Conservation (phyloP, 106 monocot species). For the Apostasia shenzhenica region DNA sequence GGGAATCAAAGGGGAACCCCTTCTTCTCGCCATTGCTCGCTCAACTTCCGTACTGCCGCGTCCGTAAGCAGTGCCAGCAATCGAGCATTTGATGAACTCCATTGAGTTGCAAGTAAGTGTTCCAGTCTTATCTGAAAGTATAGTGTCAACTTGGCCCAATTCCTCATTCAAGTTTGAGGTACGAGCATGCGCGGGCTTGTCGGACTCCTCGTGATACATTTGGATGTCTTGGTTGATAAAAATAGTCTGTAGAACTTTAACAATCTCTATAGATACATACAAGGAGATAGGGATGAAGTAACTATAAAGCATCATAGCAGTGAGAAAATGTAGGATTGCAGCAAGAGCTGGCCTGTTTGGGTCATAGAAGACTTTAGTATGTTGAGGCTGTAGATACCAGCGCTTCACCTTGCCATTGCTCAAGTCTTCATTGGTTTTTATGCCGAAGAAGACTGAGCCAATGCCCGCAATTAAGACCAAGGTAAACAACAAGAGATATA, state of each 20-base stretch:
- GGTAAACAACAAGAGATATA: constrained; percentile 61
- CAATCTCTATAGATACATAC: constrained; percentile 88
- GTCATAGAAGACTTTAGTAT: constrained; percentile 39
- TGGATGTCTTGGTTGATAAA: constrained; percentile 77
- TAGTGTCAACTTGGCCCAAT: constrained; percentile 82
- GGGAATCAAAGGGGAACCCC: constrained; percentile 22
- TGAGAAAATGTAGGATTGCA: constrained; percentile 71
- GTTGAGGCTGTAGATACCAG: constrained; percentile 77
- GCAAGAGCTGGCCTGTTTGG: constrained; percentile 42
- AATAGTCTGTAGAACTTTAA: constrained; percentile 71
- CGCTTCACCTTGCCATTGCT: constrained; percentile 41
- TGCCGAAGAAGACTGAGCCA: constrained; percentile 80
- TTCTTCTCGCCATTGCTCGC: constrained; percentile 66
- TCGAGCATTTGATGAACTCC: constrained; percentile 93
- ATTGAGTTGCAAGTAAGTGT: constrained; percentile 87
- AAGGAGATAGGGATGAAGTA: constrained; percentile 90
- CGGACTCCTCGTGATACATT: constrained; percentile 86
- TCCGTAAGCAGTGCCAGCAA: constrained; percentile 74
- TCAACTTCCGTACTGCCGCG: constrained; percentile 77
- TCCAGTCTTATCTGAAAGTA: constrained; percentile 89
- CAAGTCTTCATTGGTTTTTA: constrained; percentile 45
- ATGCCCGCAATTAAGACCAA: constrained; percentile 55
- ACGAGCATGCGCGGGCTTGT: constrained; percentile 82
- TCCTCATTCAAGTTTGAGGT: constrained; percentile 95
- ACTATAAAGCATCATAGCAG: constrained; percentile 83